A percentile compares a stretch with the other conserved stretches of the same genome.
These are phyloP conservation scores for Isochrysis galbana DNA, from an alignment of 78 protist genomes.

Conservation along the genomic window DNA sequence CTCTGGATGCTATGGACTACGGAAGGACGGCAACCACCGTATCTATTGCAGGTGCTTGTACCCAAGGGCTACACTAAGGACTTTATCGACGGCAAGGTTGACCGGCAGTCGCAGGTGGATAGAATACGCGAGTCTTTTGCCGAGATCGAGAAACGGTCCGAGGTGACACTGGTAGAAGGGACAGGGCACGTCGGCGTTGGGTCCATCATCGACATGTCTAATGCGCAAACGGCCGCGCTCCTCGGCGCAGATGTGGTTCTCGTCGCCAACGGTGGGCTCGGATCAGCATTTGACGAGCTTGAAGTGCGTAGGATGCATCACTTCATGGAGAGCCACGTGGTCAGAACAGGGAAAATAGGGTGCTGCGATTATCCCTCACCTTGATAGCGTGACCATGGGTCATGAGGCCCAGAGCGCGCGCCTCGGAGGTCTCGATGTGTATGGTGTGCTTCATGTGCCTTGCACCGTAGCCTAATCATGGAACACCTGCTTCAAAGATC, in stretches of 20 bases:
- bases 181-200: slow-evolving; percentile 23
- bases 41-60: too few species aligned
- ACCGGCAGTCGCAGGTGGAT: neutral
- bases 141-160: neutral
- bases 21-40: too few species aligned
- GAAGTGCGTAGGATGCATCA: neutral
- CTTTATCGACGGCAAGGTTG: neutral
- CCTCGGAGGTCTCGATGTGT: too few species aligned
- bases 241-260: neutral
- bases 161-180: neutral
- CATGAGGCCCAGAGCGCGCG: too few species aligned
- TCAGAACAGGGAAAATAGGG: too few species aligned
- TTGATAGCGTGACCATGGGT: too few species aligned
- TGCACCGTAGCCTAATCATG: too few species aligned
- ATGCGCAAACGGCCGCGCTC: neutral
- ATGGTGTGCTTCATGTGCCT: too few species aligned
- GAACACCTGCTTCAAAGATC: too few species aligned
- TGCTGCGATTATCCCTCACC: too few species aligned
- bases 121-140: neutral
- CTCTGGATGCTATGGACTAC: too few species aligned
- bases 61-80: neutral
- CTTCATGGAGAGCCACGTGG: too few species aligned
- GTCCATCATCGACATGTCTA: neutral
- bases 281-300: neutral
- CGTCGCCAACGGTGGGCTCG: slow-evolving; percentile 12